Evolutionary conservation across 192 early-diverging fungal genomes (phyloP).

Genomic region (Backusella mclennaniae): DNA sequence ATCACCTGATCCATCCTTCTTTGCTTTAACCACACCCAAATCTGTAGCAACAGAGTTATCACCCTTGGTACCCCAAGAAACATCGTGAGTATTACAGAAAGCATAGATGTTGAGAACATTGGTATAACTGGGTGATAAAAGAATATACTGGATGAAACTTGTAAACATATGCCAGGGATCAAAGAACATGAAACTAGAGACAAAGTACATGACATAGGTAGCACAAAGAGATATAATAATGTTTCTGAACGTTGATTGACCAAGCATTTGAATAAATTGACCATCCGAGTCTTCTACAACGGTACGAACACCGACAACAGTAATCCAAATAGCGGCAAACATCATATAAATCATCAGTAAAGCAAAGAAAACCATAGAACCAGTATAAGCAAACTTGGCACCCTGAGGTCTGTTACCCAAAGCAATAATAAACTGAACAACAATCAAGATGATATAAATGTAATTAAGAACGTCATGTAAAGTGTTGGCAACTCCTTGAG

Average conservation of each 20-base stretch:
- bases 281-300: slow-evolving; percentile 53
- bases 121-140: slow-evolving; percentile 72
- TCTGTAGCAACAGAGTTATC: slow-evolving; percentile 69
- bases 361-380: slow-evolving; percentile 80
- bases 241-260: slow-evolving; percentile 63
- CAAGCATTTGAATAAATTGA: slow-evolving; percentile 58
- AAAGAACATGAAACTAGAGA: slow-evolving; percentile 61
- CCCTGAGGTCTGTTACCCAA: slow-evolving; percentile 95
- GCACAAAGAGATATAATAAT: slow-evolving; percentile 65
- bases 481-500: slow-evolving; percentile 40
- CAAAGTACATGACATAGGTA: slow-evolving; percentile 67
- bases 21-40: slow-evolving; percentile 76
- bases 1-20: slow-evolving; percentile 67
- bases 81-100: slow-evolving; percentile 56
- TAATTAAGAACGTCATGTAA: slow-evolving; percentile 44
- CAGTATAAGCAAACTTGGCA: slow-evolving; percentile 67
- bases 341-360: slow-evolving; percentile 87
- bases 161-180: slow-evolving; percentile 84
- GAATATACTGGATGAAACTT: slow-evolving; percentile 67
- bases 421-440: slow-evolving; percentile 84
- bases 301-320: slow-evolving; percentile 58
- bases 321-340: slow-evolving; percentile 69
- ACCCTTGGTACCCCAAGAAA: slow-evolving; percentile 92
- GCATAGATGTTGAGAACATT: slow-evolving; percentile 76
- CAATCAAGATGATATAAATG: slow-evolving; percentile 59